A percentile compares a stretch with the other conserved stretches of the same genome.
Evolutionary conservation across 495 filamentous ascomycete genomes (phyloP).

Genomic region (Aspergillus incahuasiensis): DNA sequence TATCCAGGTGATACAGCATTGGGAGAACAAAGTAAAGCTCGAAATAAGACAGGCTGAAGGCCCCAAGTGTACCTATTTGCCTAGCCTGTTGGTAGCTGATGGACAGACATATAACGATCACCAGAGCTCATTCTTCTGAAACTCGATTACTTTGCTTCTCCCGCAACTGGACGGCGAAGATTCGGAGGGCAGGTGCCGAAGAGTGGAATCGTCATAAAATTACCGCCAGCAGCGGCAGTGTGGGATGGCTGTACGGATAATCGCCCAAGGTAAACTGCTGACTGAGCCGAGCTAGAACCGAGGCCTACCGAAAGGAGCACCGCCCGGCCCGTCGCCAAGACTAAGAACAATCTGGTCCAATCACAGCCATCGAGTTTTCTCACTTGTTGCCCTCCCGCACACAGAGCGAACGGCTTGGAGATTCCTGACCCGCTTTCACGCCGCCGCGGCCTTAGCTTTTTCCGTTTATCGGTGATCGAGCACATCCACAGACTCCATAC

Average conservation of each 20-base stretch:
- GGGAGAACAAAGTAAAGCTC: neutral
- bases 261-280: constrained; percentile 16
- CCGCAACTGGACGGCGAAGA: constrained; percentile 18
- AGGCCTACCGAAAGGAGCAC: constrained; percentile 54
- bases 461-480: constrained; percentile 43
- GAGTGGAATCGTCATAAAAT: constrained; percentile 43
- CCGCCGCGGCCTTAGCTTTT: constrained; percentile 23
- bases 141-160: constrained; percentile 20
- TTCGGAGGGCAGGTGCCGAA: constrained; percentile 26
- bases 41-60: neutral
- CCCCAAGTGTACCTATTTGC: neutral
- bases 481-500: constrained; percentile 17
- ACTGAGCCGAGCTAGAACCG: constrained; percentile 35
- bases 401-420: constrained; percentile 31
- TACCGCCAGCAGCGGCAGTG: constrained; percentile 4
- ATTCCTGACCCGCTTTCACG: constrained; percentile 29
- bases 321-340: constrained; percentile 45
- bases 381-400: constrained; percentile 22
- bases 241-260: constrained; percentile 17
- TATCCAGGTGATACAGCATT: constrained; percentile 4
- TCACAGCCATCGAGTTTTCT: constrained; percentile 25
- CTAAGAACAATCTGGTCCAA: constrained; percentile 26
- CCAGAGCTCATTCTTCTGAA: neutral
- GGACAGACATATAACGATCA: neutral
- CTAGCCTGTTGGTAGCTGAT: neutral